A percentile compares a stretch with the other conserved stretches of the same genome.
Evolutionary conservation across 2,329 filamentous ascomycete species (phyloP).

Genomic region (Phaeosphaeriaceae sp.): DNA sequence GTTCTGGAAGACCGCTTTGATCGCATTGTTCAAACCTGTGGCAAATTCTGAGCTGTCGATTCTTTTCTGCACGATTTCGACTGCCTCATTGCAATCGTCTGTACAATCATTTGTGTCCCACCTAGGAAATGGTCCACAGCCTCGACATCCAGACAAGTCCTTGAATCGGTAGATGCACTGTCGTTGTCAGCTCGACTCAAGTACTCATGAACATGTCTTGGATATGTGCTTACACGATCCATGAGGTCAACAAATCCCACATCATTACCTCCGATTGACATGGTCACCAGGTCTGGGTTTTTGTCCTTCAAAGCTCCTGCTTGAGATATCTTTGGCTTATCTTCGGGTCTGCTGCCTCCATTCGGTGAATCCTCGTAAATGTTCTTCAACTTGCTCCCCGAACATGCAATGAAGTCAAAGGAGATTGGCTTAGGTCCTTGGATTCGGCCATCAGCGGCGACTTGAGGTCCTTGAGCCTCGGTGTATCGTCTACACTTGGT

Average conservation of each 20-base stretch:
- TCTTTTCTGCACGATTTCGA: neutral
- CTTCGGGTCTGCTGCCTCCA: neutral
- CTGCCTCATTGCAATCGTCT: slow-evolving; percentile 4
- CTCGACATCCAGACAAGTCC: neutral
- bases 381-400: slow-evolving; percentile 1
- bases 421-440: slow-evolving; percentile 6
- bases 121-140: slow-evolving; percentile 1
- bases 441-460: slow-evolving; percentile 1
- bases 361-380: neutral
- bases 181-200: neutral
- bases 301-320: slow-evolving; percentile 1
- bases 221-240: neutral
- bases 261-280: slow-evolving; percentile 10
- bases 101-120: slow-evolving; percentile 3
- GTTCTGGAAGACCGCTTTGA: slow-evolving; percentile 1
- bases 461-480: neutral
- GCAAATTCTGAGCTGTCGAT: slow-evolving; percentile 4
- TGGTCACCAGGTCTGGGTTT: slow-evolving; percentile 6
- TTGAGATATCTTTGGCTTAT: slow-evolving; percentile 3
- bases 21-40: neutral
- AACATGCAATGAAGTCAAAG: slow-evolving; percentile 8
- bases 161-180: slow-evolving; percentile 10
- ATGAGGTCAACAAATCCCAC: slow-evolving; percentile 6
- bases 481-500: too few species aligned
- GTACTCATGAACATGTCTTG: neutral